phyloP scores from a whole-genome alignment of 176 grass and related monocot genomes.

The Echinochloa phyllopogon region DNA sequence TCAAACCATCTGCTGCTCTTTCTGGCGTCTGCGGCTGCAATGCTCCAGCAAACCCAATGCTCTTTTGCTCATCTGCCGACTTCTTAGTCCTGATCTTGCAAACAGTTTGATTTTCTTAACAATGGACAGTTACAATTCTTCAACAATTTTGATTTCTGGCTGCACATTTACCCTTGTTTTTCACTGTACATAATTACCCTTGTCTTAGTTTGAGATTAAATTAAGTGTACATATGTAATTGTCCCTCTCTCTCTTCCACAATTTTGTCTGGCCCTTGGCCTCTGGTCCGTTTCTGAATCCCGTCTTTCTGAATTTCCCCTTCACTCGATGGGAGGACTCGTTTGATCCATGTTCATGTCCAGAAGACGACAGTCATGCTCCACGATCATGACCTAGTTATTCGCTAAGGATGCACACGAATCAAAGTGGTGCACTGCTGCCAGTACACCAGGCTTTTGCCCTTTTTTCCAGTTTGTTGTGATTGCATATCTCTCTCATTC shows the following conservation, averaged over 20 bases:
- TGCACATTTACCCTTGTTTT: background rate
- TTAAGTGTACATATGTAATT: background rate
- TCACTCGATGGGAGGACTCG: background rate
- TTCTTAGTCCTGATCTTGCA: background rate
- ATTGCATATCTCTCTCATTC: slow-evolving; percentile 35
- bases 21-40: slow-evolving; percentile 1
- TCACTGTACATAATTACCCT: background rate
- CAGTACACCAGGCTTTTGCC: slow-evolving; percentile 20
- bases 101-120: background rate
- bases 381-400: slow-evolving; percentile 46
- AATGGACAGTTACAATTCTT: background rate
- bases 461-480: slow-evolving; percentile 45
- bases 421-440: slow-evolving; percentile 13
- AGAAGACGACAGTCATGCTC: slow-evolving; percentile 30
- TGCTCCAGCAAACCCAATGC: slow-evolving; percentile 5
- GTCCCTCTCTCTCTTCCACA: background rate
- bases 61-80: slow-evolving; percentile 38
- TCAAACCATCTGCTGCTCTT: slow-evolving; percentile 43
- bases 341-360: background rate
- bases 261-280: background rate
- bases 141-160: background rate
- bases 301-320: slow-evolving; percentile 14
- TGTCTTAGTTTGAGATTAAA: background rate
- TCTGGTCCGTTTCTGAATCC: background rate
- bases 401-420: slow-evolving; percentile 30